These are phyloP conservation scores for Coemansia sp. DNA, from an alignment of 192 early-diverging fungal genomes.

Conservation along the genomic window DNA sequence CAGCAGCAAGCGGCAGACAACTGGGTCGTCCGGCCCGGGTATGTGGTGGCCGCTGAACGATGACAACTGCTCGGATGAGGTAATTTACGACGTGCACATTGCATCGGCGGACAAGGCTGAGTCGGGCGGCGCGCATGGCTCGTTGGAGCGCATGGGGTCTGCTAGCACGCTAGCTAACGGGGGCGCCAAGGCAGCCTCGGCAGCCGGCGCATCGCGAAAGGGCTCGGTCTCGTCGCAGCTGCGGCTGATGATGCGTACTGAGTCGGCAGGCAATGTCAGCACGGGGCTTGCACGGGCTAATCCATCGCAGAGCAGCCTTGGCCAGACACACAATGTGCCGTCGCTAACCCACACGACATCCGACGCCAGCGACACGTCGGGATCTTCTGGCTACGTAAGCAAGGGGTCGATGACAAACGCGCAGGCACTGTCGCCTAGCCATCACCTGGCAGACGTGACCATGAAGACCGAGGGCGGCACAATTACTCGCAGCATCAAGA, in stretches of 20 bases:
- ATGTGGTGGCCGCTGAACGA: conserved; percentile 55
- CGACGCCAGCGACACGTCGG: conserved; percentile 23
- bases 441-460: conserved; percentile 43
- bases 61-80: conserved; percentile 51
- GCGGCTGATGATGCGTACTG: conserved; percentile 40
- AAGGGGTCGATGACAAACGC: conserved; percentile 10
- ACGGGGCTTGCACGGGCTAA: conserved; percentile 5
- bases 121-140: not conserved
- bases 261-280: conserved; percentile 11
- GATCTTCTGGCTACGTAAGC: not conserved
- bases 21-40: conserved; percentile 31
- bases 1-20: not conserved
- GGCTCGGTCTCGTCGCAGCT: conserved; percentile 51
- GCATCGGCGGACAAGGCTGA: conserved; percentile 17
- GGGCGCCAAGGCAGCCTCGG: conserved; percentile 8
- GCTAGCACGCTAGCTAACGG: conserved; percentile 14
- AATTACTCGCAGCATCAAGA: conserved; percentile 50
- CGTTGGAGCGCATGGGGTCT: conserved; percentile 35
- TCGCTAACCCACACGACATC: conserved; percentile 20
- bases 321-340: conserved; percentile 4
- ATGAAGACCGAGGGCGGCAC: conserved; percentile 47
- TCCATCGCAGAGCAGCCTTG: conserved; percentile 25
- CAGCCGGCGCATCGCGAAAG: conserved; percentile 25
- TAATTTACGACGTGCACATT: conserved; percentile 42
- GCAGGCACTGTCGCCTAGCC: conserved; percentile 15